phyloP scores from a whole-genome alignment of 2,329 filamentous ascomycete species.

The Fusarium sp. region DNA sequence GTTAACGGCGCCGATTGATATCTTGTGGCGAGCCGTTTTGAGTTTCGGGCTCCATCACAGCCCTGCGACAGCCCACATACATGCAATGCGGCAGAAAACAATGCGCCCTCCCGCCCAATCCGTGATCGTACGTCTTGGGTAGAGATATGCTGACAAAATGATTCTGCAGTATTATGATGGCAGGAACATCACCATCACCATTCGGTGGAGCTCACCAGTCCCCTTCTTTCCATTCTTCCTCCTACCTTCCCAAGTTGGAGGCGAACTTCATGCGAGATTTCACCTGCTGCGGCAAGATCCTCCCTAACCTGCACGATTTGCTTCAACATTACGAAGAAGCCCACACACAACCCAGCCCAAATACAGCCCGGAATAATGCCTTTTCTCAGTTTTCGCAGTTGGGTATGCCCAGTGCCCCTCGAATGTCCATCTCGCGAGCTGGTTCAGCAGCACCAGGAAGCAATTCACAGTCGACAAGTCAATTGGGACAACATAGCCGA shows the following conservation, averaged over 20 bases:
- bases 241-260: slow-evolving; percentile 95
- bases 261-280: slow-evolving; percentile 99
- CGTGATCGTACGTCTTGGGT: slow-evolving; percentile 6
- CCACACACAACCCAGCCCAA: slow-evolving; percentile 76
- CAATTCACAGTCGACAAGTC: slow-evolving; percentile 45
- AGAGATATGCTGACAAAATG: slow-evolving; percentile 38
- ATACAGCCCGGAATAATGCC: slow-evolving; percentile 54
- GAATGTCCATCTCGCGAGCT: slow-evolving; percentile 50
- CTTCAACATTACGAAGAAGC: slow-evolving; percentile 97
- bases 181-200: slow-evolving; percentile 89
- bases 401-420: slow-evolving; percentile 48
- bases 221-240: slow-evolving; percentile 96
- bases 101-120: slow-evolving; percentile 18
- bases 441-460: slow-evolving; percentile 47
- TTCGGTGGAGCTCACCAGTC: slow-evolving; percentile 73
- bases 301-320: slow-evolving; percentile 92
- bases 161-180: slow-evolving; percentile 84
- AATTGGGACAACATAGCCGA: slow-evolving; percentile 51
- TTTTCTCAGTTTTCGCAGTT: slow-evolving; percentile 55
- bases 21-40: slow-evolving; percentile 41
- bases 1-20: slow-evolving; percentile 14
- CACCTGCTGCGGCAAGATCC: slow-evolving; percentile 88
- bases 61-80: slow-evolving; percentile 26
- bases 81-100: slow-evolving; percentile 19
- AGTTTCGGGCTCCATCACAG: slow-evolving; percentile 28